Percentiles rank a stretch among this genome's conserved stretches.
Evolutionary conservation across 148 eudicot species (phyloP).

Genomic region (Salicornia ramosissima): DNA sequence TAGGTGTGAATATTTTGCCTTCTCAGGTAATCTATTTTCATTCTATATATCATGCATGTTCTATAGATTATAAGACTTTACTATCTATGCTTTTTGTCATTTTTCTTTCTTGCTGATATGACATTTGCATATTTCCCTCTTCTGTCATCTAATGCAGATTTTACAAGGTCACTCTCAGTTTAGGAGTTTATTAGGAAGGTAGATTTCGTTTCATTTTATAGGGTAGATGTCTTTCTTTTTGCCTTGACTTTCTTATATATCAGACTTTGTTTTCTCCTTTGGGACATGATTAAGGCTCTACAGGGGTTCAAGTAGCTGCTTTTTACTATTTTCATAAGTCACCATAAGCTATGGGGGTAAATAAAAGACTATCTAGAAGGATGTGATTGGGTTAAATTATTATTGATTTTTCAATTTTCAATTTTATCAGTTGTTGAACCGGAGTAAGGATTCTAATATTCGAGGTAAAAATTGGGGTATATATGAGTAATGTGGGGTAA

Average conservation of each 20-base stretch:
- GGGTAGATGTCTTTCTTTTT: not conserved
- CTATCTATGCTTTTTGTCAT: not conserved
- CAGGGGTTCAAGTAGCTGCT: too few species aligned
- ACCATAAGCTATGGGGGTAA: too few species aligned
- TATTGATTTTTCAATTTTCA: too few species aligned
- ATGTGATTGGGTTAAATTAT: too few species aligned
- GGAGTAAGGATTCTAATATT: too few species aligned
- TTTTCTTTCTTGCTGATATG: slow-evolving; percentile 9
- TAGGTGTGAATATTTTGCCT: slow-evolving; percentile 47
- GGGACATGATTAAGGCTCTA: not conserved
- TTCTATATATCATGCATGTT: not conserved
- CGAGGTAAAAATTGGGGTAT: too few species aligned
- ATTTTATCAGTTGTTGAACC: too few species aligned
- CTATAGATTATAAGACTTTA: not conserved
- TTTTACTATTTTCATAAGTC: too few species aligned
- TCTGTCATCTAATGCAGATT: slow-evolving; percentile 28
- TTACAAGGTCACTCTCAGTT: slow-evolving; percentile 54
- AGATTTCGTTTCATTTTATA: slow-evolving; percentile 16
- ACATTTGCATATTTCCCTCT: slow-evolving; percentile 9
- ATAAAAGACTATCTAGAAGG: too few species aligned
- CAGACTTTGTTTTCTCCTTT: not conserved
- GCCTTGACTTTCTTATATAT: not conserved
- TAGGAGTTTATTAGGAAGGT: slow-evolving; percentile 45
- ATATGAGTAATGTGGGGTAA: too few species aligned
- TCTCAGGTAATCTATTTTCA: slow-evolving; percentile 36